phyloP scores from a whole-genome alignment of 495 filamentous ascomycete species.

The Eremomyces bilateralis region DNA sequence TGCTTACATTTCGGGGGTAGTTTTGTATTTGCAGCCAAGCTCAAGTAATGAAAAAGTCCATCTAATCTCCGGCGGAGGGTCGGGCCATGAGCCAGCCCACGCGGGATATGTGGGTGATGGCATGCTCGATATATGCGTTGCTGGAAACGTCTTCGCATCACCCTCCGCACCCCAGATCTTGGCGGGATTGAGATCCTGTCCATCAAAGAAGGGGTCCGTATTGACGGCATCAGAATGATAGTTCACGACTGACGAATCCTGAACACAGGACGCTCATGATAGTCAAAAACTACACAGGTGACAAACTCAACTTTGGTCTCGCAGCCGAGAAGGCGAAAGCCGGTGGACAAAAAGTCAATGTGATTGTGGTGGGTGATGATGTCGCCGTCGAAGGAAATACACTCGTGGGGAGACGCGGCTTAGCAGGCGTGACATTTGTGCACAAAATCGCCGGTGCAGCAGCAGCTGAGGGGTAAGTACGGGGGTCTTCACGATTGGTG shows the following conservation, averaged over 20 bases:
- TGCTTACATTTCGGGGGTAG: too few species aligned
- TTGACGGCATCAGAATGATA: too few species aligned
- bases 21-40: too few species aligned
- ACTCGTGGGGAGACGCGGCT: conserved; percentile 79
- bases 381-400: conserved; percentile 69
- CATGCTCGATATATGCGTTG: conserved; percentile 66
- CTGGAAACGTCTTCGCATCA: conserved; percentile 83
- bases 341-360: conserved; percentile 57
- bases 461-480: conserved; percentile 39
- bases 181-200: conserved; percentile 47
- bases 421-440: conserved; percentile 76
- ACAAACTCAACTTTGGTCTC: conserved; percentile 90
- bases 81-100: conserved; percentile 85
- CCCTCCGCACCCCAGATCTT: conserved; percentile 77
- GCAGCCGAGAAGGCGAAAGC: conserved; percentile 83
- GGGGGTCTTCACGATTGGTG: neutral
- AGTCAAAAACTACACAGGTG: conserved; percentile 45
- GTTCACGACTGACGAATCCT: too few species aligned
- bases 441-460: conserved; percentile 77
- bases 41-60: conserved; percentile 43
- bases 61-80: conserved; percentile 75
- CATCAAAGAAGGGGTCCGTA: conserved; percentile 47
- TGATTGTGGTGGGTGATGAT: conserved; percentile 91
- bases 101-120: conserved; percentile 48
- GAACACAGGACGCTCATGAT: too few species aligned